Evolutionary conservation across 306 rosid genomes (phyloP), one percentile per base, ranked within the genome.

Genomic region (Cicer yamashitae): DNA sequence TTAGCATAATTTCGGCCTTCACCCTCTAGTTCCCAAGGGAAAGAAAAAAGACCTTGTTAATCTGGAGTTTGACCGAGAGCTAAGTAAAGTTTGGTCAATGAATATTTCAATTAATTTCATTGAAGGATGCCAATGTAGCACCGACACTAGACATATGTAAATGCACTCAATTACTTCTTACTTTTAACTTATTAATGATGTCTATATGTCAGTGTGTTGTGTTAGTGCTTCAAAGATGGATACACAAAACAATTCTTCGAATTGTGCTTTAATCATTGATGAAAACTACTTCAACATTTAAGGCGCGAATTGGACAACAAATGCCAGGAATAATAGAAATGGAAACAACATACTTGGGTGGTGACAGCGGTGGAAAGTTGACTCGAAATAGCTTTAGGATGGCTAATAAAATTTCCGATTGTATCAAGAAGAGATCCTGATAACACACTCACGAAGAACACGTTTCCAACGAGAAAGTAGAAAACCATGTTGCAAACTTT

Each of bases 401-500:
- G 85, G 62, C 82, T 83, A 57, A 91, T 57, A 71, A 89, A 91
- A 70, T 87, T 82, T 17, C 92, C 97, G 67, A 94, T 85, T 53
- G 77, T 85, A 82, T 94, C 97, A 22, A 94, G 86, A 65, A 94
- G 90, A 20, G 98, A 90, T 46, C 97, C 97, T 10, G 97, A 94
- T 79, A 94, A 76, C 79, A 94, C 85, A 58, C 96, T 94, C 79
- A 87, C 75, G 63, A 94, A 86, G 88, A 94, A 94, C 15, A 91
- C 94, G 78, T 94, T 94, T 79, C 97, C 98, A 43, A 94, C 91
- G 64, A 90, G 86, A 83, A 94, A 94, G 80, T 88, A 94, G 86
- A 94, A 94, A 70, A 91, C 91, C 97, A 91, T 91, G 89, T 90
- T 90, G 86, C 96, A 91, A 45, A 94, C 88, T 84, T 87, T 94